phyloP scores from a whole-genome alignment of 345 rosid genomes.

The Citrus unshiu region DNA sequence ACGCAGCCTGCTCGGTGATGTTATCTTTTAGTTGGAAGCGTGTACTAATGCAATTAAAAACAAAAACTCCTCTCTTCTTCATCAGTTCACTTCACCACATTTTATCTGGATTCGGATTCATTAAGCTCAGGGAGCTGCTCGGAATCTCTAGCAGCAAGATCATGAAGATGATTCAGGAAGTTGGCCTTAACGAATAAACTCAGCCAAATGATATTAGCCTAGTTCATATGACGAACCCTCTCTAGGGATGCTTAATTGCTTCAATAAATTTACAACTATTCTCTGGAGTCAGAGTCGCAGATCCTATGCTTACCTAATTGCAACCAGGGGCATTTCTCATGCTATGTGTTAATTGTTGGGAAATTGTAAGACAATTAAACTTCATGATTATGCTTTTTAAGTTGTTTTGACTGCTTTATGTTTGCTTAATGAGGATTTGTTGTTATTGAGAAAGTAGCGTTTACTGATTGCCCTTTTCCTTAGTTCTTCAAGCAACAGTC shows the following conservation, averaged over 20 bases:
- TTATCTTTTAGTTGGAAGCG: not conserved
- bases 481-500: not conserved
- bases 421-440: not conserved
- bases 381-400: not conserved
- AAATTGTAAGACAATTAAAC: not conserved
- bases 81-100: not conserved
- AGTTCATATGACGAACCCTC: not conserved
- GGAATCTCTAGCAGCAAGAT: not conserved
- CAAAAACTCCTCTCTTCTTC: not conserved
- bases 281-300: too few relatives aligned
- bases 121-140: not conserved
- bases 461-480: not conserved
- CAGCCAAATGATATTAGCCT: not conserved
- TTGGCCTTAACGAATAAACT: not conserved
- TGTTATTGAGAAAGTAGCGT: not conserved
- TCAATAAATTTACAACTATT: too few relatives aligned
- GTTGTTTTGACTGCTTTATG: not conserved
- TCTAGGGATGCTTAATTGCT: not conserved
- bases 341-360: not conserved
- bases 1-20: conserved; percentile 11
- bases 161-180: not conserved
- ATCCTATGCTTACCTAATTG: too few relatives aligned
- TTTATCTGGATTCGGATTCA: not conserved
- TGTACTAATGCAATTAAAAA: not conserved
- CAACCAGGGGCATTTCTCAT: not conserved